A percentile compares a stretch with the other conserved stretches of the same genome.
phyloP scores from a whole-genome alignment of 176 grass and related monocot genomes.

The Zea luxurians region DNA sequence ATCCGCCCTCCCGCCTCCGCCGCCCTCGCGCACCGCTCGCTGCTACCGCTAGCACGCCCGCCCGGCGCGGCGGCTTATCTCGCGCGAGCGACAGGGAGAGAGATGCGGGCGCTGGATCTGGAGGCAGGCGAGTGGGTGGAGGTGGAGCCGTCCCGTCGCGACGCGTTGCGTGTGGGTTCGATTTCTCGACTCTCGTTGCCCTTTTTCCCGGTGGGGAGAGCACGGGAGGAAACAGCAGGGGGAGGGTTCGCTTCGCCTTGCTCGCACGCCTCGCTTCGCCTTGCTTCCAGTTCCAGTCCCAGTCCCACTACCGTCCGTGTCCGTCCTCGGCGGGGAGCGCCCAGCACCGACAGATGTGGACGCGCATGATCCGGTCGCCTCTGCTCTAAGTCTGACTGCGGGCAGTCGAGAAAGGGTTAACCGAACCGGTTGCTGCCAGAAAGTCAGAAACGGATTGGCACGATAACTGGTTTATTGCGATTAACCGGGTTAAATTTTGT shows the following conservation, averaged over 20 bases:
- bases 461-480: no score
- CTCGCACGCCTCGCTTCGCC: neutral
- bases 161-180: slow-evolving; percentile 1
- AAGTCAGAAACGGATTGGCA: no score
- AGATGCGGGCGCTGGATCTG: slow-evolving; percentile 37
- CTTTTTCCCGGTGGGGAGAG: neutral
- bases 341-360: neutral
- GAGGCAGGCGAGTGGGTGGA: slow-evolving; percentile 13
- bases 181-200: neutral
- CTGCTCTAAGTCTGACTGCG: no score
- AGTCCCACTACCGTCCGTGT: neutral
- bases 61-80: slow-evolving; percentile 22
- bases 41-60: slow-evolving; percentile 2
- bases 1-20: neutral
- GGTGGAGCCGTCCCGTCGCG: neutral
- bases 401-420: neutral
- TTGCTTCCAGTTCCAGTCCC: neutral
- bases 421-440: no score
- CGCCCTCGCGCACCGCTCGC: neutral
- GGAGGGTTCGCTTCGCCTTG: neutral
- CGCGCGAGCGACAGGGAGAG: neutral
- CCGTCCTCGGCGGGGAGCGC: neutral
- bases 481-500: no score
- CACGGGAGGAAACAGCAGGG: neutral
- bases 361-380: neutral